phyloP scores from a whole-genome alignment of 139 green algal species.

The Axilococcus clingmanii region DNA sequence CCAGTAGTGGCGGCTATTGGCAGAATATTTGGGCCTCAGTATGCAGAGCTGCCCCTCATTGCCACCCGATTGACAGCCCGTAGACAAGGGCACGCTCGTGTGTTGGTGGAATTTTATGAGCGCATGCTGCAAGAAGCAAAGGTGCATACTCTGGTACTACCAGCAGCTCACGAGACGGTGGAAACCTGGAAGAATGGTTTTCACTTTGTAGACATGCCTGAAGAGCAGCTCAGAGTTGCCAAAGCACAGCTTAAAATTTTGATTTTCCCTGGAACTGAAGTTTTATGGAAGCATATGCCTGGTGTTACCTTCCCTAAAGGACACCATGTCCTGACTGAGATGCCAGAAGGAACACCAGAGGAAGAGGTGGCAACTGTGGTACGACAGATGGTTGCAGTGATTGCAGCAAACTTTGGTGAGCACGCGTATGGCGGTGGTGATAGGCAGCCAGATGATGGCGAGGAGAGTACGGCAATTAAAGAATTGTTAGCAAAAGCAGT shows the following conservation, averaged over 20 bases:
- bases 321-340: constrained; percentile 14
- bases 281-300: constrained; percentile 31
- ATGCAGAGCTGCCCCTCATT: constrained; percentile 85
- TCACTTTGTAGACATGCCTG: constrained; percentile 37
- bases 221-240: constrained; percentile 31
- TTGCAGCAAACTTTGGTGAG: not conserved
- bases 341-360: not conserved
- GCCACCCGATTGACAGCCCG: constrained; percentile 61
- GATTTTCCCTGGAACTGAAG: constrained; percentile 62
- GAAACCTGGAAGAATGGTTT: constrained; percentile 49
- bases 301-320: constrained; percentile 1
- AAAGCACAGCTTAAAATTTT: constrained; percentile 63
- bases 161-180: constrained; percentile 39
- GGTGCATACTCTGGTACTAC: constrained; percentile 40
- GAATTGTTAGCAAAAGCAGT: not conserved
- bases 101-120: constrained; percentile 49
- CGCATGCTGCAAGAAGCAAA: constrained; percentile 31
- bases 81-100: constrained; percentile 61
- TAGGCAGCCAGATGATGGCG: too few relatives aligned
- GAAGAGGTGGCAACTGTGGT: not conserved
- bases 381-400: not conserved
- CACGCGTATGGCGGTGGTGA: not conserved
- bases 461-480: too few relatives aligned
- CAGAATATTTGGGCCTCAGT: constrained; percentile 64
- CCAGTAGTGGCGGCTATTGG: constrained; percentile 61